Percentiles rank a stretch among this genome's conserved stretches.
phyloP scores from a whole-genome alignment of 441 rosid genomes.

The Biscutella laevigata region DNA sequence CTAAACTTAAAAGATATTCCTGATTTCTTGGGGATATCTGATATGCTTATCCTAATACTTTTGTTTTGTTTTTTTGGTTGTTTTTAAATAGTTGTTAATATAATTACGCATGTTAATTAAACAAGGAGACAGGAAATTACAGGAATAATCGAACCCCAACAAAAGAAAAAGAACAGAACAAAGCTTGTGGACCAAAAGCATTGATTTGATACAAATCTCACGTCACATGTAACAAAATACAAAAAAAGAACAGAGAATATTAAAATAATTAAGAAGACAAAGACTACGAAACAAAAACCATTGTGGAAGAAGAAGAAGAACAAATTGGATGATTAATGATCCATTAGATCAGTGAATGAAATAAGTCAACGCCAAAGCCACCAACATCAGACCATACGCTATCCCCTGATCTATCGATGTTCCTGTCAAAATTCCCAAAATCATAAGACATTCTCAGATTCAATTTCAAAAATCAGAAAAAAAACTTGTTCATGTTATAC shows the following conservation, averaged over 20 bases:
- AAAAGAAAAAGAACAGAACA: too few relatives aligned
- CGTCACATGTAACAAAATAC: constrained; percentile 10
- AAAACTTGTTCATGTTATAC: too few relatives aligned
- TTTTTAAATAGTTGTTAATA: too few relatives aligned
- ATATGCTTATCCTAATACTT: too few relatives aligned
- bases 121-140: too few relatives aligned
- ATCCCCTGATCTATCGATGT: constrained; percentile 63
- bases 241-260: background rate
- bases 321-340: constrained; percentile 1
- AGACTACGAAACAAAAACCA: constrained; percentile 10
- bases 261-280: background rate
- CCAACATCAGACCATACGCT: constrained; percentile 57
- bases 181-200: too few relatives aligned
- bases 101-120: too few relatives aligned
- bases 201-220: constrained; percentile 21
- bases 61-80: too few relatives aligned
- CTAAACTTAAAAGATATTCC: too few relatives aligned
- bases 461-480: too few relatives aligned
- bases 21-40: too few relatives aligned
- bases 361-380: constrained; percentile 58
- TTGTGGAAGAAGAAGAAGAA: background rate
- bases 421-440: constrained; percentile 35
- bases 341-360: constrained; percentile 36
- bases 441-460: background rate
- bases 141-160: too few relatives aligned